Evolutionary conservation across 441 rosid genomes (phyloP).

Genomic region (Flueggea neowawraea): DNA sequence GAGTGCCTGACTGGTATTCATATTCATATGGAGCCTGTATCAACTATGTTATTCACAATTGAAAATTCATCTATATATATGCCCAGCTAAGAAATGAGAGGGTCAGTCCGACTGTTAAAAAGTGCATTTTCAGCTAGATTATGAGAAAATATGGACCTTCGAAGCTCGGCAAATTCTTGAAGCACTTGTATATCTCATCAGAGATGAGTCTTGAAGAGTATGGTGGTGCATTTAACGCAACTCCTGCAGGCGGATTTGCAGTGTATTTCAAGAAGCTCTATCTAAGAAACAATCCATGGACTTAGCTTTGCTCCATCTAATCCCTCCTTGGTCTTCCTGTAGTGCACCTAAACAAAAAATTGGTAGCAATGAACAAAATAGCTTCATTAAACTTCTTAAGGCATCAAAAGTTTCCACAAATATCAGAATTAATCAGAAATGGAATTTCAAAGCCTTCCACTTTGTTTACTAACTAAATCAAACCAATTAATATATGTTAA

Average conservation of each 20-base stretch:
- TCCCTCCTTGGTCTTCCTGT: constrained; percentile 75
- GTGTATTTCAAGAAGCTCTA: constrained; percentile 65
- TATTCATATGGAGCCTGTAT: constrained; percentile 11
- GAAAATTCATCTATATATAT: constrained; percentile 53
- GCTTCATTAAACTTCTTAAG: too few relatives aligned
- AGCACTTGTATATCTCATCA: constrained; percentile 61
- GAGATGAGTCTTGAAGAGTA: constrained; percentile 78
- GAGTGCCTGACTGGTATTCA: constrained; percentile 17
- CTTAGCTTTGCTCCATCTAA: constrained; percentile 88
- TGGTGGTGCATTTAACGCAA: constrained; percentile 84
- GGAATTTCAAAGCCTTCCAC: too few relatives aligned
- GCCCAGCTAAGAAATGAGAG: constrained; percentile 71
- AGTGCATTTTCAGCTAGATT: constrained; percentile 50
- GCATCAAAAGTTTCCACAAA: too few relatives aligned
- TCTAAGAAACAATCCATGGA: constrained; percentile 73
- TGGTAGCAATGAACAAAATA: too few relatives aligned
- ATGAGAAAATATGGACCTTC: constrained; percentile 47
- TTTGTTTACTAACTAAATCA: too few relatives aligned
- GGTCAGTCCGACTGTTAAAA: constrained; percentile 55
- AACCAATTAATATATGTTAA: too few relatives aligned
- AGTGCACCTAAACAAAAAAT: too few relatives aligned
- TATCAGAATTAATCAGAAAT: too few relatives aligned
- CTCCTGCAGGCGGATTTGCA: constrained; percentile 78
- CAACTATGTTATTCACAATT: constrained; percentile 10
- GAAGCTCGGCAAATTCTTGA: constrained; percentile 50